Evolutionary conservation across 805 yeast species (phyloP).

Genomic region (Kuraishia borneana): DNA sequence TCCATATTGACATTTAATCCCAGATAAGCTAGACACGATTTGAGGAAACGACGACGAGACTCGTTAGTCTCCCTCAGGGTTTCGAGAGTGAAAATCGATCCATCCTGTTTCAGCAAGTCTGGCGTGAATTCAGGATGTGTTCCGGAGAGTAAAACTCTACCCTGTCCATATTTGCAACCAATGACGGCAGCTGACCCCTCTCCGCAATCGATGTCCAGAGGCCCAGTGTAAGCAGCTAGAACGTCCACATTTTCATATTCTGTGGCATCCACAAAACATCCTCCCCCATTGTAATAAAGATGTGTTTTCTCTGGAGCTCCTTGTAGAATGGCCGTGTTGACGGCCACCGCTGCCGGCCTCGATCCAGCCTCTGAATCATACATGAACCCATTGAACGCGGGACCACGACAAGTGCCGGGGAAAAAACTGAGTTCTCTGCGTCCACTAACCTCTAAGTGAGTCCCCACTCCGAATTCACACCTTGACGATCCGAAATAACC

Average conservation of each 20-base stretch:
- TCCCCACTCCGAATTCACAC: slow-evolving; percentile 79
- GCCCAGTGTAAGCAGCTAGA: slow-evolving; percentile 55
- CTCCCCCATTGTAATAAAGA: slow-evolving; percentile 83
- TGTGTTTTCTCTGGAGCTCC: slow-evolving; percentile 8
- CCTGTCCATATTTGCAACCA: slow-evolving; percentile 57
- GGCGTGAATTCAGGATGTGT: slow-evolving; percentile 79
- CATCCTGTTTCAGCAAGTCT: slow-evolving; percentile 13
- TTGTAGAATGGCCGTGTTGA: slow-evolving; percentile 21
- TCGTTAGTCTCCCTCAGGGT: slow-evolving; percentile 31
- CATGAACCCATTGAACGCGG: slow-evolving; percentile 69
- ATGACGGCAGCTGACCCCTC: slow-evolving; percentile 36
- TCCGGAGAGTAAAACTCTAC: slow-evolving; percentile 69
- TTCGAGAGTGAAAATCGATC: no score
- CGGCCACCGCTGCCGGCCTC: slow-evolving; percentile 36
- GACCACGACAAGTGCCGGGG: slow-evolving; percentile 78
- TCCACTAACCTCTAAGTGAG: slow-evolving; percentile 76
- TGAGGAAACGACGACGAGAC: slow-evolving; percentile 44
- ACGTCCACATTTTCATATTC: slow-evolving; percentile 51
- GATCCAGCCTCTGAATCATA: slow-evolving; percentile 76
- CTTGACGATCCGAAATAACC: slow-evolving; percentile 71
- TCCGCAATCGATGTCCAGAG: slow-evolving; percentile 33
- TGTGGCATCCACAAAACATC: slow-evolving; percentile 69
- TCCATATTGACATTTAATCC: slow-evolving; percentile 61
- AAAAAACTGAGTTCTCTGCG: slow-evolving; percentile 70
- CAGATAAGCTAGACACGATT: slow-evolving; percentile 40